Base-by-base conservation (phyloP, 257 asterid species). In the Gardenia jasminoides region DNA sequence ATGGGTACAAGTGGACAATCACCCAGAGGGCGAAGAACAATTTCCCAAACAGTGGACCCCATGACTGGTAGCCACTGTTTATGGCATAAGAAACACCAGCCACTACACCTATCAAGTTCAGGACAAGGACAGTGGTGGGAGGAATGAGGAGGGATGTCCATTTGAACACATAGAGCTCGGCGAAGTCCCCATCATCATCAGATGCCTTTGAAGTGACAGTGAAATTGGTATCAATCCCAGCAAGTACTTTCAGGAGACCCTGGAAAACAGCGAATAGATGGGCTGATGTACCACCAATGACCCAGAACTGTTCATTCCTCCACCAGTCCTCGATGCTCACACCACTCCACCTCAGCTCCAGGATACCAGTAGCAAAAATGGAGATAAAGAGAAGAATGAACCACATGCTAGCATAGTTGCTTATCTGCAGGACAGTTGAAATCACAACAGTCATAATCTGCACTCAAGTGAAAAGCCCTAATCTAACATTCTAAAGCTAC, bases 231-330 rank as follows among this genome's bases (percentile, higher is more conserved):
- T 94, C 98, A 6, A 94, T 94, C 3, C 98, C 98, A 5, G 96
- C 97, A 2, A 94, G 89, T 28, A 94, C 97, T 85, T 94, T 92
- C 74, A 94, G 24, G 33, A 94, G 96, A 78, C 98, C 98, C 82
- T 94, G 98, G 92, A 94, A 91, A 36, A 94, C 97, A 0, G 97
- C 97, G n/a, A 92, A 90, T 19, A 94, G 91, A 83, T 94, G 97
- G 30, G 98, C 96, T 0, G 97, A 92, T n/a, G 97, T 93, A 28
- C 98, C 98, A 75, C 97, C 97, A 24, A 92, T 94, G 83, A 94
- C 97, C 98, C 98, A 94, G 72, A 94, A 94, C 78, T 94, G 98
- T 79, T 94, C 98, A 70, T 94, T 94, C 78, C 97, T 91, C 98
- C 97, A 94, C 98, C 97, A 94, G 72, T 92, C 98, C 80, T 93